Base-by-base conservation (phyloP, 2,329 filamentous ascomycete species). In the Alternaria tenuissima region DNA sequence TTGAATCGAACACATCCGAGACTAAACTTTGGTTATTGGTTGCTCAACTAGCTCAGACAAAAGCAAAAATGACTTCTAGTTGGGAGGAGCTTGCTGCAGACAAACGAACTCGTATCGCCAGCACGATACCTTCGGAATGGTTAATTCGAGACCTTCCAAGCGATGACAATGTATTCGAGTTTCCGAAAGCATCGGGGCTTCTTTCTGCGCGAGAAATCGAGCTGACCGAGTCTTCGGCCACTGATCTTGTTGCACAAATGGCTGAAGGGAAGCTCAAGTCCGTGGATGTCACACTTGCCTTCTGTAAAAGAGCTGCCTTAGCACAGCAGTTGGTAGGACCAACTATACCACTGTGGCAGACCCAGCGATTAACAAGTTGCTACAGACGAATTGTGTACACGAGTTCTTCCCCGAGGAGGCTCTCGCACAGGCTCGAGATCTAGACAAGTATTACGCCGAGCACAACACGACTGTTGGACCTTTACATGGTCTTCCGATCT, bases 301-400 rank as follows among this genome's bases (percentile, higher is more conserved):
- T 83, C 64, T 82, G 80, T 61, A 83, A 83, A 66, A 76, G 82
- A 16, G 81, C 81, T 1, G 79, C 81, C 0, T 76, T 83, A 54
- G 86, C 86, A 3, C 86, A 89, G 58, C 86, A 88, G 67, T 70
- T 87, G 22, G 85, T 86, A 30, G 72, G 75, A 57, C 74, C 52
- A 3, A 14, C 20, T 6, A 4, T 3, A 12, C 9, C 7, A 3
- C 4, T 4, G 30, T 18, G 3, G 7, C 26, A 20, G 0, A 14
- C 26, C 3, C 12, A 16, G 16, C 8, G 34, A 18, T 18, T 49
- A 26, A 49, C 20, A 11, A 24, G 1, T 36, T 0, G 6, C 22
- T 16, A 5, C 18, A 52, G 49, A 52, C 34, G 28, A 67, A 70
- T 28, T 73, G 69, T 51, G 57, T 82, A 22, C 78, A 79, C 47